Base-by-base conservation (phyloP, 306 rosid species). In the Medicago truncatula region DNA sequence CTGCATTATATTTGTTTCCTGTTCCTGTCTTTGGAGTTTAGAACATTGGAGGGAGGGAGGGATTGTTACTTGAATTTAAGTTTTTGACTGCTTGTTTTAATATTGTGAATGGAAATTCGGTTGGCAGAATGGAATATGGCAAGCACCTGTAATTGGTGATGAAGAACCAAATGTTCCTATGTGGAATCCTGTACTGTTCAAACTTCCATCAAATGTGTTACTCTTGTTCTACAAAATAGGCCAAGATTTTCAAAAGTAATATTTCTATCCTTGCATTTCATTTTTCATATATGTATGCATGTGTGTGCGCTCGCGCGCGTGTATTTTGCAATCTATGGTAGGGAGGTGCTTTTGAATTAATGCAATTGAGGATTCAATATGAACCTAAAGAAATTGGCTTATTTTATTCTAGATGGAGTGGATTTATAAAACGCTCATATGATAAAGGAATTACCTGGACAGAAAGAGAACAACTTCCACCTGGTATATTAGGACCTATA, bases 391-490 rank as follows among this genome's bases (percentile, higher is more conserved):
- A 73, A 61, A 3, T 38, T 57, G 28, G 44, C 57, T 70, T 17
- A 65, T 70, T 76, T 58, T 52, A 76, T 75, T 67, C 34, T 78
- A 94, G 98, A 82, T 94, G 98, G 98, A 94, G 94, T 44, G 98
- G 96, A 74, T 94, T 91, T 96, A 79, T 91, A 91, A 94, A 91
- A 80, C 88, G 92, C 59, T 94, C 98, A 34, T 77, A 82, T 71
- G 98, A 94, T 80, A 87, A 88, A 65, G 98, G 97, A 34, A 60
- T 85, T 70, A 89, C 92, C 10, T 94, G 97, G 97, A 83, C 96
- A n/a, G 80, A 85, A 74, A 89, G 98, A 88, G 96, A 94, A 85
- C 98, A 94, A 79, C 96, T 94, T 77, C 97, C 97, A 76, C 88
- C 98, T 75, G 97, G 97, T 69, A 88, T 91, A 73, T 80, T 91